phyloP scores from a whole-genome alignment of 805 yeast species.

The Saturnispora ahearnii region DNA sequence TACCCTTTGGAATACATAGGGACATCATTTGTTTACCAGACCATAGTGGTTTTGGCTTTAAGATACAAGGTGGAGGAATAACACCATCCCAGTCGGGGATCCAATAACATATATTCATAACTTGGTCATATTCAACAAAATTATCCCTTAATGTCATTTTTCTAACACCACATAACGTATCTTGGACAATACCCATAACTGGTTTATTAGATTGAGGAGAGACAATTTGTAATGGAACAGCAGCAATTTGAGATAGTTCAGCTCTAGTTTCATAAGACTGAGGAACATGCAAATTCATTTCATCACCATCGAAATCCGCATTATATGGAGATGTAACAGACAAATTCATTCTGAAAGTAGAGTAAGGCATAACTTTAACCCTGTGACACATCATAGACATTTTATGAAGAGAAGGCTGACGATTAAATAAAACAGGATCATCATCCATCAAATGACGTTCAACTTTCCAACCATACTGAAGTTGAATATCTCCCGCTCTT shows the following conservation, averaged over 20 bases:
- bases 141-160: conserved; percentile 88
- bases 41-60: conserved; percentile 96
- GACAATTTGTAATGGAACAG: conserved; percentile 95
- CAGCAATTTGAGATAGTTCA: conserved; percentile 88
- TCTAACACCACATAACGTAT: conserved; percentile 93
- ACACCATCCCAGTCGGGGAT: conserved; percentile 98
- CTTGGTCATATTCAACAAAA: conserved; percentile 85
- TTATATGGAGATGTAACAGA: conserved; percentile 99
- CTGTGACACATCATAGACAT: conserved; percentile 99
- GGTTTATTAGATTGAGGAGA: conserved; percentile 99
- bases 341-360: conserved; percentile 91
- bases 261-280: conserved; percentile 99
- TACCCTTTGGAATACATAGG: conserved; percentile 91
- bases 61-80: conserved; percentile 88
- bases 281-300: conserved; percentile 97
- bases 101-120: conserved; percentile 95
- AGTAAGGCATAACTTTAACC: conserved; percentile 97
- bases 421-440: conserved; percentile 95
- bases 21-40: conserved; percentile 93
- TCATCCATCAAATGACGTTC: conserved; percentile 97
- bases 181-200: conserved; percentile 99
- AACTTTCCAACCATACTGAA: conserved; percentile 98
- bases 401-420: conserved; percentile 98
- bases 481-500: conserved; percentile 95
- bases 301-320: conserved; percentile 99